Evolutionary conservation across 1,284 basidiomycete genomes (phyloP).

Genomic region (Takashimella koratensis): DNA sequence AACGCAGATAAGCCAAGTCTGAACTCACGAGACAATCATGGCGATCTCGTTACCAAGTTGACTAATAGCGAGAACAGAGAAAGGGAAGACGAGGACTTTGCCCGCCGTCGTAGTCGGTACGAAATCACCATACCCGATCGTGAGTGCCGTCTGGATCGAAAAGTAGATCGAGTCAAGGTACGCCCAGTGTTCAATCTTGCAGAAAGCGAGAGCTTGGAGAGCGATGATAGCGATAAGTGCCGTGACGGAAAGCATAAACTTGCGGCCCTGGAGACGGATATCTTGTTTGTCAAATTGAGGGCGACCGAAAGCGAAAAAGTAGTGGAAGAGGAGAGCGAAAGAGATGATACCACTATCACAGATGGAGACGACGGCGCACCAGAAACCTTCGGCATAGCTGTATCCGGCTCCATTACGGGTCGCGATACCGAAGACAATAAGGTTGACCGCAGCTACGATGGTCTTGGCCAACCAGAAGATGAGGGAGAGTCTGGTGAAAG

Average conservation of each 20-base stretch:
- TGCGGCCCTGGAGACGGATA: conserved; percentile 42
- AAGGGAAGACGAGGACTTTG: conserved; percentile 49
- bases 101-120: conserved; percentile 27
- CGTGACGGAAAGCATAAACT: conserved; percentile 51
- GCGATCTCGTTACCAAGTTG: conserved; percentile 50
- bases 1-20: neutral
- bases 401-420: conserved; percentile 37
- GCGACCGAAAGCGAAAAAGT: conserved; percentile 37
- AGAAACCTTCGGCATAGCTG: conserved; percentile 48
- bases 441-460: conserved; percentile 47
- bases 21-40: conserved; percentile 33
- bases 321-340: conserved; percentile 43
- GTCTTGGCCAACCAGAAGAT: conserved; percentile 51
- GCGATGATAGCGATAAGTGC: conserved; percentile 45
- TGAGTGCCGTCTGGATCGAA: conserved; percentile 32
- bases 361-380: conserved; percentile 50
- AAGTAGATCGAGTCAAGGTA: conserved; percentile 43
- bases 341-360: conserved; percentile 46
- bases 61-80: conserved; percentile 47
- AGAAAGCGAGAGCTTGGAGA: conserved; percentile 40
- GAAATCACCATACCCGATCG: conserved; percentile 49
- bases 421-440: conserved; percentile 35
- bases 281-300: conserved; percentile 25
- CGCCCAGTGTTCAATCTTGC: conserved; percentile 40
- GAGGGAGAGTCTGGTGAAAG: conserved; percentile 33